Conservation (phyloP, 1,284 basidiomycete species). For the Sutorius eximius region DNA sequence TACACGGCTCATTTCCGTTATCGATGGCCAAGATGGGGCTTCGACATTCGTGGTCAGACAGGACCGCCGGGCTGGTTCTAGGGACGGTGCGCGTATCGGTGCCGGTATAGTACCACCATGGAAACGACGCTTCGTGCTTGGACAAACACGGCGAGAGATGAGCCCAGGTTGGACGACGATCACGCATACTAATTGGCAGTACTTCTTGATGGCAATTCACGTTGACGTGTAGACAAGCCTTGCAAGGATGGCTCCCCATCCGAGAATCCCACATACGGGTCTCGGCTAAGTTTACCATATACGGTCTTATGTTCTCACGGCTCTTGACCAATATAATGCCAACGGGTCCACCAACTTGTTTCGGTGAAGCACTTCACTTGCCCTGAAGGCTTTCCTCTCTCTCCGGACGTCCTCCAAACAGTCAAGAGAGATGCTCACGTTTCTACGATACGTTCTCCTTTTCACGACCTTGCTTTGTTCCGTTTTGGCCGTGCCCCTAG, state of each 20-base stretch:
- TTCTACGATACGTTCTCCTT: conserved; percentile 17
- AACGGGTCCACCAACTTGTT: background rate
- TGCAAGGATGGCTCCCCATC: background rate
- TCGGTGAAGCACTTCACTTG: conserved; percentile 13
- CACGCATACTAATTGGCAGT: background rate
- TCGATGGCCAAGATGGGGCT: conserved; percentile 11
- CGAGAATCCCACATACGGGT: conserved; percentile 10
- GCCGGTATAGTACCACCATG: conserved; percentile 1
- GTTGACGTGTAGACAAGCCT: conserved; percentile 4
- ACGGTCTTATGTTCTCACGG: conserved; percentile 21
- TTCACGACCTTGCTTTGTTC: conserved; percentile 14
- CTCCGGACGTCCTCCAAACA: background rate
- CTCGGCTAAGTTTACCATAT: conserved; percentile 4
- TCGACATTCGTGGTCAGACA: background rate
- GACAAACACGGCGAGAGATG: background rate
- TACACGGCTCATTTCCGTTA: conserved; percentile 28
- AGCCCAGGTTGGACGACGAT: conserved; percentile 10
- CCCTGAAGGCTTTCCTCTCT: conserved; percentile 19
- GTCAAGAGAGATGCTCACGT: conserved; percentile 18
- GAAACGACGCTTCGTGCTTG: background rate
- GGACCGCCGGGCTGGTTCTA: background rate
- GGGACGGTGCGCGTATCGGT: conserved; percentile 3
- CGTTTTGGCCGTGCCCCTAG: conserved; percentile 38
- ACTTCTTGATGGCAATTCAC: conserved; percentile 13
- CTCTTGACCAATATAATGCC: conserved; percentile 16